These are phyloP conservation scores for Cucumis hystrix DNA, from an alignment of 306 rosid genomes.

Conservation along the genomic window DNA sequence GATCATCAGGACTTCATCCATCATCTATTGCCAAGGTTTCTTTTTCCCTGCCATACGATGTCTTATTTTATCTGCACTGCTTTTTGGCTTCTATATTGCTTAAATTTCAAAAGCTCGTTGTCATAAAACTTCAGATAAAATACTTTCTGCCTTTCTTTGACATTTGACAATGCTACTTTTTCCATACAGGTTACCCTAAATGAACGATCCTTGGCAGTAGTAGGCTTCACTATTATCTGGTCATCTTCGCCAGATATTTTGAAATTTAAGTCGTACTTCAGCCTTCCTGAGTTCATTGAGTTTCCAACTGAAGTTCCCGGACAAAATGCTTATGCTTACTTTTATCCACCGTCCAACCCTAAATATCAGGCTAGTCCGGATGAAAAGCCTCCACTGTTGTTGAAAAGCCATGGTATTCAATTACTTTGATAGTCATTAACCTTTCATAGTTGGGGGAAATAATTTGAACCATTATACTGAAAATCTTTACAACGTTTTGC, in stretches of 20 bases:
- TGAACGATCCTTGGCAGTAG: constrained; percentile 37
- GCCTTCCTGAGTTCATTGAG: constrained; percentile 73
- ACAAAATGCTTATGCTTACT: constrained; percentile 82
- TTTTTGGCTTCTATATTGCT: neutral
- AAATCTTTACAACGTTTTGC: neutral
- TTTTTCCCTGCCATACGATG: neutral
- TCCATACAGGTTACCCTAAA: constrained; percentile 50
- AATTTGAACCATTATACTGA: neutral
- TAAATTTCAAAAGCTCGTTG: neutral
- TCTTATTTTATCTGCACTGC: neutral
- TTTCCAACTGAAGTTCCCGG: constrained; percentile 92
- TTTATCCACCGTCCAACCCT: constrained; percentile 72
- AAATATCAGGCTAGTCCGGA: constrained; percentile 40
- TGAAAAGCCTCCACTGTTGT: constrained; percentile 79
- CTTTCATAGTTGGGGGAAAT: neutral
- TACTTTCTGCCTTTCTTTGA: neutral
- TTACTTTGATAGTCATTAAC: neutral
- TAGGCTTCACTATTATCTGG: constrained; percentile 59
- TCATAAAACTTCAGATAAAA: neutral
- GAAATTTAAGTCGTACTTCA: constrained; percentile 50
- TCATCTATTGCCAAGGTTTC: constrained; percentile 72
- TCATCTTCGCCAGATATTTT: constrained; percentile 76
- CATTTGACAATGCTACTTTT: neutral
- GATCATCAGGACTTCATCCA: constrained; percentile 68
- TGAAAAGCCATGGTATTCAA: constrained; percentile 75